phyloP scores from a whole-genome alignment of 768 basidiomycete species.

The Boletus barrowsii region DNA sequence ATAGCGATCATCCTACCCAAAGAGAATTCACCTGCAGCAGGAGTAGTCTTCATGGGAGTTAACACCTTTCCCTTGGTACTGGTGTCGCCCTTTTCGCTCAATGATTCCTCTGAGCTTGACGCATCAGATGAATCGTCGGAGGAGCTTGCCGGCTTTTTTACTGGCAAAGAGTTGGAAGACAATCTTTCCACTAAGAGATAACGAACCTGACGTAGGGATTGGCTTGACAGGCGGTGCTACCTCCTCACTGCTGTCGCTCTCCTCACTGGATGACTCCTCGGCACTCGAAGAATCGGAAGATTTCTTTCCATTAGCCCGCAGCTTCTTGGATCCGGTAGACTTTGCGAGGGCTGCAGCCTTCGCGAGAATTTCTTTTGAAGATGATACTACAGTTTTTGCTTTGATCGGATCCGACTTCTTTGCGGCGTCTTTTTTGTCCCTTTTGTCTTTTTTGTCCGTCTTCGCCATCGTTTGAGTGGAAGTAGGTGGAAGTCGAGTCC shows the following conservation, averaged over 20 bases:
- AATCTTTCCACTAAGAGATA: background rate
- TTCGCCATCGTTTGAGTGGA: conserved; percentile 35
- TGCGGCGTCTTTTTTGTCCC: conserved; percentile 24
- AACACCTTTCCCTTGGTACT: conserved; percentile 15
- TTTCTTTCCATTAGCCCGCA: background rate
- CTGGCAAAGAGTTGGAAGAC: background rate
- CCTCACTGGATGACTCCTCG: conserved; percentile 8
- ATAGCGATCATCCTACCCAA: background rate
- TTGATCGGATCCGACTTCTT: conserved; percentile 32
- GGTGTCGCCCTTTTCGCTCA: background rate
- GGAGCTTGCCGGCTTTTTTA: background rate
- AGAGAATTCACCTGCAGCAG: conserved; percentile 29
- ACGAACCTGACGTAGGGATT: background rate
- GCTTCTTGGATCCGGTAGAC: background rate
- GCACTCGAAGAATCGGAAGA: conserved; percentile 1
- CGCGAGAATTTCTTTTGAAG: conserved; percentile 42
- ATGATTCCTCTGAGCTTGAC: conserved; percentile 15
- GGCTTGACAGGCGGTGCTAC: background rate
- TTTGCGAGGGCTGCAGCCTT: conserved; percentile 36
- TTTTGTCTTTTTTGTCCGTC: conserved; percentile 33
- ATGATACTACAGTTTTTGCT: conserved; percentile 13
- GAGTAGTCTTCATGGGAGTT: conserved; percentile 39
- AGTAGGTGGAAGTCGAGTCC: background rate
- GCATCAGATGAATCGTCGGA: conserved; percentile 4
- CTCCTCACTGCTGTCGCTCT: conserved; percentile 6